Base-by-base conservation (phyloP, 148 eudicot genomes). In the Rhododendron vialii region DNA sequence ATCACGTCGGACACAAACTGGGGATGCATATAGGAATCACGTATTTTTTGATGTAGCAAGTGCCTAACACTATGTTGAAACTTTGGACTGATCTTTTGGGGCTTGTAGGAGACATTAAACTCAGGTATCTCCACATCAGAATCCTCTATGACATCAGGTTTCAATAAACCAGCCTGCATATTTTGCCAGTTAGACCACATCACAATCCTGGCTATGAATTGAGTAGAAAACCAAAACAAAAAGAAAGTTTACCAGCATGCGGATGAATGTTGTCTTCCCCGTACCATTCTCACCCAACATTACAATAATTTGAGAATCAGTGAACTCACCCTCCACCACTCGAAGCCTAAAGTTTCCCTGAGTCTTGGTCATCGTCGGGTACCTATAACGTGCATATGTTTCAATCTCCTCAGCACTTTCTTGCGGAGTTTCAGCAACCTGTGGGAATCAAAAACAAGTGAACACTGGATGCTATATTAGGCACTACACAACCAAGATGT, bases 271-370 rank as follows among this genome's bases (percentile, higher is more conserved):
- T 3, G 99, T 96, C 93, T 96, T 96, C 80, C 99, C 98, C 0
- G 98, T 96, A 86, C 98, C 99, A 89, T 96, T 96, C 93, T 96
- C 99, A 80, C 99, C 99, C 89, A 96, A 91, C 99, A 96, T 95
- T 84, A 96, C 99, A 80, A 95, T 81, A 78, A 96, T 96, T 86
- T 96, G 98, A 84, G 99, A 96, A 91, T 96, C 98, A 6, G 99
- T 96, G 81, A 96, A 96, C 90, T 96, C 98, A 85, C 99, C 99
- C 89, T 94, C 99, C 63, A 85, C 51, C 80, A 92, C 98, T 78
- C 88, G 89, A 80, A 96, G 93, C 86, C 84, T 95, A 90, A 96
- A 96, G 86, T 93, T 92, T 22, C 99, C 99, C 86, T 92, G 98
- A 73, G 95, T 94, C 88, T 93, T 96, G 30, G 89, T 79, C 99